phyloP scores from a whole-genome alignment of 768 basidiomycete genomes.

The Amyloporia xantha region DNA sequence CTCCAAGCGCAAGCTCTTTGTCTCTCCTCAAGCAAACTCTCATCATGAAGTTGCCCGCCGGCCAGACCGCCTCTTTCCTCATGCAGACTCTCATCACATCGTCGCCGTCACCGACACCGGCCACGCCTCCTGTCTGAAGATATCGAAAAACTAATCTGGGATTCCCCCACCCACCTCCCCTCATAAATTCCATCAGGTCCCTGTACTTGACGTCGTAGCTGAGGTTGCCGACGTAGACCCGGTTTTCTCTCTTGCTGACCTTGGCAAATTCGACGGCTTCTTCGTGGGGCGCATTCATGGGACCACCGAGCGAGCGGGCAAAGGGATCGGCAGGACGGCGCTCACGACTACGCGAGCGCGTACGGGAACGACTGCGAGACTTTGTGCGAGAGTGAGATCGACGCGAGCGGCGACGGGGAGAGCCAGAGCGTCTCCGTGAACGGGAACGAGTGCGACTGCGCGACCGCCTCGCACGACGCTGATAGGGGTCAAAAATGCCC shows the following conservation, averaged over 20 bases:
- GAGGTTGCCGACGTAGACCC: slow-evolving; percentile 98
- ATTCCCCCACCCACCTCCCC: slow-evolving; percentile 97
- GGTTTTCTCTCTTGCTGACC: slow-evolving; percentile 94
- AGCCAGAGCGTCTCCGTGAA: slow-evolving; percentile 61
- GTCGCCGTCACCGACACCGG: not conserved
- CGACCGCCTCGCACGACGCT: slow-evolving; percentile 45
- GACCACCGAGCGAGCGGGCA: slow-evolving; percentile 76
- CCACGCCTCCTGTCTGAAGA: slow-evolving; percentile 7
- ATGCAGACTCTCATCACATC: slow-evolving; percentile 5
- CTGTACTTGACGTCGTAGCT: slow-evolving; percentile 98
- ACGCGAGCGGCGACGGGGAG: slow-evolving; percentile 53
- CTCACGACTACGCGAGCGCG: slow-evolving; percentile 48
- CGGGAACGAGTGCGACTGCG: slow-evolving; percentile 63
- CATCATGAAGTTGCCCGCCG: slow-evolving; percentile 3
- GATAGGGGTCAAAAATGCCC: not conserved
- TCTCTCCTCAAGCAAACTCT: slow-evolving; percentile 8
- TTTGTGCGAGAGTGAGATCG: slow-evolving; percentile 48
- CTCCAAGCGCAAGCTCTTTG: not conserved
- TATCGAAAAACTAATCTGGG: slow-evolving; percentile 48
- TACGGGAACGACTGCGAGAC: slow-evolving; percentile 57
- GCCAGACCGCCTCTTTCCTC: slow-evolving; percentile 1
- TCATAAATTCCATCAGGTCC: slow-evolving; percentile 99
- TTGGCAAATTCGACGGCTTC: slow-evolving; percentile 95
- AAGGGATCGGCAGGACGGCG: slow-evolving; percentile 61
- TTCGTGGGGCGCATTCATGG: slow-evolving; percentile 86